Base-by-base conservation (phyloP, 805 yeast genomes). In the Myxozyma neotropica region DNA sequence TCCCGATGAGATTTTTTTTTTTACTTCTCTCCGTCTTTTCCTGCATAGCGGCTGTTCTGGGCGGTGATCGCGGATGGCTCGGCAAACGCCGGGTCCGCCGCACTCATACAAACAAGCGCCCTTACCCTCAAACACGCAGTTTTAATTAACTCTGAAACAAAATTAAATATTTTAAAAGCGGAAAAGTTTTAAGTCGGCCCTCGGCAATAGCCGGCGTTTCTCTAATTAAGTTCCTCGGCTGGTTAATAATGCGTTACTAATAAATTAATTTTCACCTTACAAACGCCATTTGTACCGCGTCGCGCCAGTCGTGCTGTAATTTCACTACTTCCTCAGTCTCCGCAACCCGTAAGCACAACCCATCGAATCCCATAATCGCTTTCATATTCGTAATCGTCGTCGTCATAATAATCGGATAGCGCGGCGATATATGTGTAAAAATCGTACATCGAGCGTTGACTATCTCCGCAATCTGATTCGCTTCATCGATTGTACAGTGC, bases 401-500 rank as follows among this genome's bases (percentile, higher is more conserved):
- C 24, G 51, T 44, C 44, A 44, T 43, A 17, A 54, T 15, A 10
- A 50, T 80, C 2, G 88, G 87, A 69, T 89, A 94, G 63, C 99
- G 80, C 64, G 94, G 95, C 59, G 96, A 88, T 75, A 94, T 90
- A 75, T 94, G 99, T 0, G 99, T 94, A 43, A 94, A 75, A 4
- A 94, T 76, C 27, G 89, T 74, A 63, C 85, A 82, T 36, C 79
- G 77, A 26, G 91, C 90, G 23, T 80, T 74, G 97, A 93, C 91
- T 38, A 76, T 72, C 55, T 81, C 77, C 0, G 89, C 83, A 1
- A 91, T 84, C 13, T 75, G 76, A 29, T 91, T 78, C 0, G 98
- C 98, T 70, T 93, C 97, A 21, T 87, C 81, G 57, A 90, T 83
- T 0, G 99, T 94, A 13, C 95, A 84, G 71, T 94, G 99, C 61